phyloP scores from a whole-genome alignment of 2,329 filamentous ascomycete species.

The Penicillium sp. region DNA sequence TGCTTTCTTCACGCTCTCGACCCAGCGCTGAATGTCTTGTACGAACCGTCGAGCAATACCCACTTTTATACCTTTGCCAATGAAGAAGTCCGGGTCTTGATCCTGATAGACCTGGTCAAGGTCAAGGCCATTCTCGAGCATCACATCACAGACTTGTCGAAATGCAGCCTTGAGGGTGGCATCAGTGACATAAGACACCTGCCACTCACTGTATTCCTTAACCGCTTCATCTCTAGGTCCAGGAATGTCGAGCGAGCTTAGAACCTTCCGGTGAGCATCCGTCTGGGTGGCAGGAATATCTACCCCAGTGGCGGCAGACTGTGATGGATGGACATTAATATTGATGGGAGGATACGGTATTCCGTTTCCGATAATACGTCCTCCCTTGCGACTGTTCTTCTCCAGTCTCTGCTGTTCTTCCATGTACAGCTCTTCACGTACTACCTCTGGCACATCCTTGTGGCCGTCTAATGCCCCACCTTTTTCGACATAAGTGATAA shows the following conservation, averaged over 20 bases:
- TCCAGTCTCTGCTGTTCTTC: conserved; percentile 7
- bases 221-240: conserved; percentile 10
- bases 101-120: conserved; percentile 2
- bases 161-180: neutral
- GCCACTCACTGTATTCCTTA: conserved; percentile 11
- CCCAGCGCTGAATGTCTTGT: conserved; percentile 1
- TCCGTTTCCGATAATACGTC: neutral
- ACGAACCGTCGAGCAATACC: conserved; percentile 5
- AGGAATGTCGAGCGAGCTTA: conserved; percentile 1
- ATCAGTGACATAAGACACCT: neutral
- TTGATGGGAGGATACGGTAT: conserved; percentile 3
- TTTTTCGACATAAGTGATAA: conserved; percentile 5
- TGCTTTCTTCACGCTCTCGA: neutral
- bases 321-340: conserved; percentile 8
- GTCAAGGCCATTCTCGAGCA: conserved; percentile 3
- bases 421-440: conserved; percentile 3
- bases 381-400: conserved; percentile 6
- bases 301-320: conserved; percentile 5
- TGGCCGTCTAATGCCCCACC: conserved; percentile 4
- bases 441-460: conserved; percentile 4
- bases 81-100: neutral
- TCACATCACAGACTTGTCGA: neutral
- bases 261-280: neutral
- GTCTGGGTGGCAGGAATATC: neutral
- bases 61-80: neutral